Evolutionary conservation across 139 green algal genomes (phyloP), one percentile per base, ranked within the genome.

Genomic region (Pedinophyceae sp.): DNA sequence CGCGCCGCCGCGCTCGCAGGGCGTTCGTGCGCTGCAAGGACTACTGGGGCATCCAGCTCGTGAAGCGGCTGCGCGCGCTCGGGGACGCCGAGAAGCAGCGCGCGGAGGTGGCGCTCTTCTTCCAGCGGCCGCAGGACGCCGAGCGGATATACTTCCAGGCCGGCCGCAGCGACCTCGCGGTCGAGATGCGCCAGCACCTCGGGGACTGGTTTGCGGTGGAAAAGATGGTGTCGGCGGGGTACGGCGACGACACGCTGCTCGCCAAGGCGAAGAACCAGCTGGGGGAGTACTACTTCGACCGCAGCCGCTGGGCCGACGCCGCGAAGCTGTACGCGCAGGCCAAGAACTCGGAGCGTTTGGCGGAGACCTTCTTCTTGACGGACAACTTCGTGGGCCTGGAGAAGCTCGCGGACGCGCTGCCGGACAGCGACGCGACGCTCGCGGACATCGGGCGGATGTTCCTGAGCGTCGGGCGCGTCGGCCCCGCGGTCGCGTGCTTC

Each of bases 261-360:
- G 49, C 65, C 4, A 62, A 62, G 3, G 67, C 77, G 0, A 80
- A 72, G 72, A 83, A 84, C 65, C 72, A 75, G 61, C 86, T 90
- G 22, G 81, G 77, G n/a, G 68, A 86, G 38, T 81, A 86, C 64
- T 86, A 88, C 62, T 65, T 54, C 28, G 81, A 90, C 51, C 57
- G 76, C 7, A 68, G 82, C 29, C 78, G 80, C 55, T 87, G 77
- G 76, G 45, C 39, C 29, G 81, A 88, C 67, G 81, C 81, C n/a
- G 71, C 66, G 50, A 67, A 77, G 58, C 87, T 82, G 66, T 91
- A 81, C 45, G 28, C 57, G 22, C 60, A 84, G 67, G 68, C 78
- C 48, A 79, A 80, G 59, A 86, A 86, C 70, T 80, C 53, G 20
- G 76, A 70, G 30, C 74, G 72, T 65, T 69, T 89, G 30, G 62